Conservation (phyloP, 306 rosid species). For the Vigna unguiculata region DNA sequence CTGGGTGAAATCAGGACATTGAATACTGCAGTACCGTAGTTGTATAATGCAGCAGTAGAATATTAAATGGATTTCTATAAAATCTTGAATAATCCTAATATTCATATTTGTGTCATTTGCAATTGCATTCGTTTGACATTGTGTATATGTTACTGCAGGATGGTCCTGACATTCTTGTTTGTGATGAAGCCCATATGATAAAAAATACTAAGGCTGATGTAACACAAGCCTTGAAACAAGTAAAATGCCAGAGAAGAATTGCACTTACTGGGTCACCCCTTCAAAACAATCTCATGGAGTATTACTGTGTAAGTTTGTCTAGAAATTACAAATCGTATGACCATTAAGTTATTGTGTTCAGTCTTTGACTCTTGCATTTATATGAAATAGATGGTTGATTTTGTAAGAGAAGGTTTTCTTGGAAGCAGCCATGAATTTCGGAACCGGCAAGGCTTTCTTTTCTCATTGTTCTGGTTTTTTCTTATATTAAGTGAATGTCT, state of each 20-base stretch:
- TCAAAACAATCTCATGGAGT: conserved; percentile 99
- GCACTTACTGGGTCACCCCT: conserved; percentile 98
- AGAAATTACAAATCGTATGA: conserved; percentile 25
- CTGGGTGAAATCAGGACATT: conserved; percentile 14
- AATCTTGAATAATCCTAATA: conserved; percentile 12
- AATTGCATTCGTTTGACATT: conserved; percentile 41
- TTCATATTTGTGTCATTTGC: conserved; percentile 19
- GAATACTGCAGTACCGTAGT: not conserved
- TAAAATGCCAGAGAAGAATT: conserved; percentile 94
- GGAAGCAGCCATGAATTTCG: conserved; percentile 99
- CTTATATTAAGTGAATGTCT: conserved; percentile 19
- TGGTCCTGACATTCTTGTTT: conserved; percentile 97
- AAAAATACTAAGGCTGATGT: conserved; percentile 90
- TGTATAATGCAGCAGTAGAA: not conserved
- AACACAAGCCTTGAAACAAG: conserved; percentile 97
- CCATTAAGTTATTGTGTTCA: conserved; percentile 25
- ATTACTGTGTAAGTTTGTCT: conserved; percentile 82
- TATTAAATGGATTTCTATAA: conserved; percentile 29
- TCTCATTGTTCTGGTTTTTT: conserved; percentile 34
- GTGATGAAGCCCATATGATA: conserved; percentile 98
- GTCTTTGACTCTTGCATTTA: conserved; percentile 34
- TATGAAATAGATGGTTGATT: conserved; percentile 94
- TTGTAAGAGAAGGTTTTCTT: conserved; percentile 98
- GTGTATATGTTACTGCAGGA: conserved; percentile 63
- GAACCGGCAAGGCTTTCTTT: conserved; percentile 76